These are phyloP conservation scores for Puccinia polysora DNA, from an alignment of 1,284 basidiomycete genomes.

Conservation along the genomic window DNA sequence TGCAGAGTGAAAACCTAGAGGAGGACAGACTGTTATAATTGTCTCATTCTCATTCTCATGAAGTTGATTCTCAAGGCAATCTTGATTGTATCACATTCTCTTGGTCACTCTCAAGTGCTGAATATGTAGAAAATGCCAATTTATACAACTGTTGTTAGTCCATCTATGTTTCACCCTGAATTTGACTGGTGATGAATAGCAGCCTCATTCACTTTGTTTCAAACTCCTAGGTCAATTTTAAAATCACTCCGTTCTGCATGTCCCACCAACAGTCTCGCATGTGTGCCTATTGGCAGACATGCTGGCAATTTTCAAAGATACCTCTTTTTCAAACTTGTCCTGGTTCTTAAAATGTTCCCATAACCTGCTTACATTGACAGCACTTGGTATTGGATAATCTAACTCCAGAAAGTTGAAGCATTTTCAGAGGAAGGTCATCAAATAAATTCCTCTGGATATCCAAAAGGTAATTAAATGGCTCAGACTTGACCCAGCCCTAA, in stretches of 20 bases:
- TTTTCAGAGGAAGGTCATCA: not conserved
- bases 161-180: too few species aligned
- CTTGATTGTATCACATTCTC: too few species aligned
- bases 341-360: constrained; percentile 7
- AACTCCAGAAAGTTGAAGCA: not conserved
- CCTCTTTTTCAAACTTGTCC: not conserved
- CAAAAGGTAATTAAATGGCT: constrained; percentile 3
- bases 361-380: not conserved
- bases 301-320: not conserved
- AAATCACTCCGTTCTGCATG: not conserved
- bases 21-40: too few species aligned
- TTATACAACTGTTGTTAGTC: too few species aligned
- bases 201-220: not conserved
- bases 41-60: too few species aligned
- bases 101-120: too few species aligned
- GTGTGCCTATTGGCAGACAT: not conserved
- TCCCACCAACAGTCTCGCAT: not conserved
- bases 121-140: too few species aligned
- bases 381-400: not conserved
- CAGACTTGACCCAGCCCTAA: not conserved
- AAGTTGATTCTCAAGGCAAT: too few species aligned
- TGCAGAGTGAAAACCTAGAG: too few species aligned
- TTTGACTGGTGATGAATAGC: too few species aligned
- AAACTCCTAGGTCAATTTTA: not conserved
- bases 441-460: not conserved